Evolutionary conservation across 2,329 filamentous ascomycete genomes (phyloP), one percentile per base, ranked within the genome.

Genomic region (Knufia fluminis): DNA sequence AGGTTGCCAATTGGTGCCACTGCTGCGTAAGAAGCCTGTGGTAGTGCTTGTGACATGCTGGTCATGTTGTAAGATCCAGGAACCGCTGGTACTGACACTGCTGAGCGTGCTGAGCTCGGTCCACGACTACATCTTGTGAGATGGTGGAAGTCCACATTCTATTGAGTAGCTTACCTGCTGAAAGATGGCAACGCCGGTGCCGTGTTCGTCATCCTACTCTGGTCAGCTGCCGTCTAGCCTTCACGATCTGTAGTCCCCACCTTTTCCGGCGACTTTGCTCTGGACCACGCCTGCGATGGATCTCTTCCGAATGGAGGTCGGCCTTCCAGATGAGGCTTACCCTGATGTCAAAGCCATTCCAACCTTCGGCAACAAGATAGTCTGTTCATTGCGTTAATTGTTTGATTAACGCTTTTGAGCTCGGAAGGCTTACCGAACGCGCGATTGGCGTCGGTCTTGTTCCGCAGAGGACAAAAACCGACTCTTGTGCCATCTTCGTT

Each of bases 391-490:
- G 6, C 23, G 24, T 43, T 17, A 44, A 22, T n/a, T 4, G 17
- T 2, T 17, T 23, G 12, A 6, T 7, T 6, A 24, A 32, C 4
- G 14, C 7, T 19, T 22, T 38, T 10, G 38, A 19, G 23, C 7
- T 14, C 2, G 22, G 4, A 2, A 28, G 8, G n/a, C 35, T 12
- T 28, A 32, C 38, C 36, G 19, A 43, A 49, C n/a, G 47, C 47
- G 20, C 28, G 22, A 35, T 49, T 26, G 16, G 47, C 40, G n/a
- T 42, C 47, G 17, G 26, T 19, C 19, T 49, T 49, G 24, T 32
- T 49, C n/a, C 36, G 28, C n/a, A 49, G 19, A 19, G 47, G 40
- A 24, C 48, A 50, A 20, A 42, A 42, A n/a, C 48, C 48, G 8
- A 45, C 32, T 24, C 32, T 28, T 3, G 48, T 45, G 3, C 48